Base-by-base conservation (phyloP, 768 basidiomycete genomes). In the Lyophyllum semitale region DNA sequence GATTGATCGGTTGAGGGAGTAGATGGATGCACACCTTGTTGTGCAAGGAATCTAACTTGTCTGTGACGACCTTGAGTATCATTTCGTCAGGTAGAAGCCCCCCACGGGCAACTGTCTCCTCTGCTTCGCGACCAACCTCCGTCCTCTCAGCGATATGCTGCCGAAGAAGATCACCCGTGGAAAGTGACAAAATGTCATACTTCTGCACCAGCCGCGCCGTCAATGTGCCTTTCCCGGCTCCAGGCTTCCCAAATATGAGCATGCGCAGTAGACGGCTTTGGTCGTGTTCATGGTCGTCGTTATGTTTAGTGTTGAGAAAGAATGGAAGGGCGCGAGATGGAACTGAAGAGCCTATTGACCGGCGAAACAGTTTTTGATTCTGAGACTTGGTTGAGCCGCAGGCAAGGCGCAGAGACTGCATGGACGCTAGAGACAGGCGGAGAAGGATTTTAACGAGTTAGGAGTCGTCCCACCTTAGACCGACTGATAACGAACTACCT, bases 181-280 rank as follows among this genome's bases (percentile, higher is more conserved):
- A 93, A 46, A 95, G 71, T 8, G 85, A 81, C 40, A 87, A 62
- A 49, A 95, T 83, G 64, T 92, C 86, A 67, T 91, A 94, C 68
- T 91, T 90, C 59, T 85, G 80, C 54, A 91, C 84, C 26, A 96
- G 80, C 40, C 88, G 81, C 15, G 81, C 77, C 1, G 89, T 80
- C 38, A 95, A 78, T 0, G 94, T 96, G 30, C 94, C 94, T 75
- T 96, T 91, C 53, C 89, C 89, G 44, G 88, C 83, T 25, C 89
- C 89, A n/a, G 87, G 89, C 71, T 89, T 89, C 27, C 88, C 89
- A 68, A 89, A 89, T 77, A 89, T 83, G 56, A 91, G 74, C 82
- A 89, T 85, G 50, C 88, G 80, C 48, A 87, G 72, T 43, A 75
- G 53, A 32, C 48, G 53, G 33, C 53, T 63, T 26, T 66, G 71